Conservation (phyloP, 2,329 filamentous ascomycete species). For the Periconia digitata region DNA sequence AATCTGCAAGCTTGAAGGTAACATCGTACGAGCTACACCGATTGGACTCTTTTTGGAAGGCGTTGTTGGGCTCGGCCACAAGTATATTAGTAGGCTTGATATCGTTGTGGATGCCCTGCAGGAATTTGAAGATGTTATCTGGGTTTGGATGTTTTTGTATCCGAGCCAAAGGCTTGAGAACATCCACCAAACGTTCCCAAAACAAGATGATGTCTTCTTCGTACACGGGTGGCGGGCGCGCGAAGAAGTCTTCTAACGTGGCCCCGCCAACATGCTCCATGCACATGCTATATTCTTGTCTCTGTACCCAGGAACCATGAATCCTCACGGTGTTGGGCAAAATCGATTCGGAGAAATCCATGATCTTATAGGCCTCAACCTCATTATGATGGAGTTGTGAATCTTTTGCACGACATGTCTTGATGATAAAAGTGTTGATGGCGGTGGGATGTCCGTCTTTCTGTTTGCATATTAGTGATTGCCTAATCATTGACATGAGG, state of each 20-base stretch:
- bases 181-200: slow-evolving; percentile 32
- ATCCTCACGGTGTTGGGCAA: slow-evolving; percentile 5
- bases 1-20: slow-evolving; percentile 45
- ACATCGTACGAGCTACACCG: slow-evolving; percentile 5
- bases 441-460: not conserved
- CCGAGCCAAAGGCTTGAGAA: slow-evolving; percentile 27
- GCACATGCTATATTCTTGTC: slow-evolving; percentile 32
- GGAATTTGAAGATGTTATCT: not conserved
- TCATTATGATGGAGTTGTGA: slow-evolving; percentile 16
- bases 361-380: slow-evolving; percentile 8
- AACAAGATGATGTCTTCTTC: slow-evolving; percentile 28
- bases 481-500: not conserved
- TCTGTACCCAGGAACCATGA: slow-evolving; percentile 20
- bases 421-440: slow-evolving; percentile 16
- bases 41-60: no score
- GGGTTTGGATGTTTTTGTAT: slow-evolving; percentile 23
- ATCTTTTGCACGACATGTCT: slow-evolving; percentile 11
- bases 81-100: slow-evolving; percentile 50
- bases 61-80: slow-evolving; percentile 1
- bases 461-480: no score
- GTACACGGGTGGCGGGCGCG: slow-evolving; percentile 22
- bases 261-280: slow-evolving; percentile 38
- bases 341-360: slow-evolving; percentile 4
- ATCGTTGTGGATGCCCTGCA: slow-evolving; percentile 44
- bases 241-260: slow-evolving; percentile 36